These are phyloP conservation scores for Septoria linicola DNA, from an alignment of 2,329 filamentous ascomycete species.

Conservation along the genomic window DNA sequence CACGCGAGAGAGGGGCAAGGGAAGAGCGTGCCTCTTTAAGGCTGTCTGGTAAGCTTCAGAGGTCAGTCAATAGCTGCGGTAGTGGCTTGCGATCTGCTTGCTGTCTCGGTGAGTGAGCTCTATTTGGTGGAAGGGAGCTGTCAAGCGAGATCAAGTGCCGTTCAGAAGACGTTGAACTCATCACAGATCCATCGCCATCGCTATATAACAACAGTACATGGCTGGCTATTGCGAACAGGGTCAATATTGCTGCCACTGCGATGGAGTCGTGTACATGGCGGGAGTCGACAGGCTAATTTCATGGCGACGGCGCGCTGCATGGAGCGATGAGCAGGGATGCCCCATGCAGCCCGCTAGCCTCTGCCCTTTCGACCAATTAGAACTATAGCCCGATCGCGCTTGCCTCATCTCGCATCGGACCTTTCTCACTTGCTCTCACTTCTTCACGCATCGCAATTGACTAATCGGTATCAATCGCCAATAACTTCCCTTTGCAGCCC, in stretches of 20 bases:
- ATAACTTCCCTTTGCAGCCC: too few relatives aligned
- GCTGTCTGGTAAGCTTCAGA: conserved; percentile 4
- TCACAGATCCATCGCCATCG: too few relatives aligned
- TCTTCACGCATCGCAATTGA: neutral
- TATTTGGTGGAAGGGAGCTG: too few relatives aligned
- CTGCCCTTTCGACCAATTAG: neutral
- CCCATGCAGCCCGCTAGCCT: neutral
- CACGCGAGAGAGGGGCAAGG: neutral
- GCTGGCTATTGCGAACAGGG: neutral
- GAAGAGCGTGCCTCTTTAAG: conserved; percentile 1
- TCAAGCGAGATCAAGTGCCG: neutral
- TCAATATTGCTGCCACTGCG: neutral
- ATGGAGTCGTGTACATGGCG: neutral
- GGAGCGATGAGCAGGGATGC: neutral
- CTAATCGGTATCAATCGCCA: too few relatives aligned
- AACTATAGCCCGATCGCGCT: neutral
- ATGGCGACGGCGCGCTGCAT: too few relatives aligned
- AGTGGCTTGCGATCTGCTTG: conserved; percentile 4
- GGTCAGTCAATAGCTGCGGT: neutral
- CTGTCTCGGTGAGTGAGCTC: too few relatives aligned
- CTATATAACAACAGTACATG: too few relatives aligned
- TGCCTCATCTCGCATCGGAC: neutral
- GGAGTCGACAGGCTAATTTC: neutral
- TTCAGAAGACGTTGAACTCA: too few relatives aligned
- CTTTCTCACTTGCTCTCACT: neutral